These are phyloP conservation scores for Juncus inflexus DNA, from an alignment of 176 grass and related monocot species.

Conservation along the genomic window DNA sequence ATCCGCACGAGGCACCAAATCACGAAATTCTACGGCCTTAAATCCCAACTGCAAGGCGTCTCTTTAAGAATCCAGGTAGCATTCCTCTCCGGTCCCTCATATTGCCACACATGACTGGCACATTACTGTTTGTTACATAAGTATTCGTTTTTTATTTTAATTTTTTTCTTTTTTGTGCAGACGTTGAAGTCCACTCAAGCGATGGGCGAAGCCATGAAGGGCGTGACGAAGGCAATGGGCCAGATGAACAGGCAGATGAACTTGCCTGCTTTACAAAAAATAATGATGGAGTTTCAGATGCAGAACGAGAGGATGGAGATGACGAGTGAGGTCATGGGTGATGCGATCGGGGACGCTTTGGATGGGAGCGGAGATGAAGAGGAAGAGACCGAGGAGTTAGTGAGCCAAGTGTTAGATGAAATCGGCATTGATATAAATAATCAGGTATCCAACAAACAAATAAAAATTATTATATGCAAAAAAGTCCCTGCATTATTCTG, in stretches of 20 bases:
- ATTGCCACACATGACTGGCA: too few relatives aligned
- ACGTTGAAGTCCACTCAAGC: slow-evolving; percentile 87
- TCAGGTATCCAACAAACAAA: too few relatives aligned
- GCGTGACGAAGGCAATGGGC: slow-evolving; percentile 65
- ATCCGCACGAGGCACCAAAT: slow-evolving; percentile 86
- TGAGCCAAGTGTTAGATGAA: slow-evolving; percentile 76
- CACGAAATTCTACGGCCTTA: slow-evolving; percentile 85
- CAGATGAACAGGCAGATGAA: slow-evolving; percentile 86
- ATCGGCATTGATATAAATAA: slow-evolving; percentile 71
- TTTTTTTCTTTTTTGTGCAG: slow-evolving; percentile 27
- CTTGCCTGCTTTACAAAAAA: slow-evolving; percentile 53
- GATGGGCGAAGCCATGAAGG: slow-evolving; percentile 89
- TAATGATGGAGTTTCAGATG: slow-evolving; percentile 72
- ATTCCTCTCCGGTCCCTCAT: too few relatives aligned
- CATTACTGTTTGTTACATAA: too few relatives aligned
- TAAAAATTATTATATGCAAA: too few relatives aligned
- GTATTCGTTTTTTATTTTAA: too few relatives aligned
- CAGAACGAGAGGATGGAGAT: slow-evolving; percentile 79
- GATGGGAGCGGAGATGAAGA: slow-evolving; percentile 68
- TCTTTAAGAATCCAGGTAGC: slow-evolving; percentile 88
- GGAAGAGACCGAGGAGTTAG: slow-evolving; percentile 76
- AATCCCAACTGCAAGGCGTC: slow-evolving; percentile 88
- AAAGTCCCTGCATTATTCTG: not conserved
- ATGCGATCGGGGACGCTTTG: slow-evolving; percentile 66
- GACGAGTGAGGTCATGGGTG: slow-evolving; percentile 60